Base-by-base conservation (phyloP, 2,329 filamentous ascomycete species). In the Incumbomyces delicatus region DNA sequence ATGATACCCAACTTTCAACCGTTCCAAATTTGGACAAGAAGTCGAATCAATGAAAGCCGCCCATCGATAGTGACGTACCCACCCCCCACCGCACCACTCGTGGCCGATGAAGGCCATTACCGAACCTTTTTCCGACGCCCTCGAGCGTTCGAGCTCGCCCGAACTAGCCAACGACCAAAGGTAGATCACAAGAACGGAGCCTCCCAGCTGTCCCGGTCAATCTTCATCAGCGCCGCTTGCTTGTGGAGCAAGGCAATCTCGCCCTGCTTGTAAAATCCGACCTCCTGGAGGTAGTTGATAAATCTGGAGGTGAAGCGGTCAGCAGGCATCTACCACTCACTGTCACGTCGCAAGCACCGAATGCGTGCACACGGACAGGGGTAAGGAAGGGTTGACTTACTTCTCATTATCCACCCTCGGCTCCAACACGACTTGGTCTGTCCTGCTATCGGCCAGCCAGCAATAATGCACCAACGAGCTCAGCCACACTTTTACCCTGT, bases 201-300 rank as follows among this genome's bases (percentile, higher is more conserved):
- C 38, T 84, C 77, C 84, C 88, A 96, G 16, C 75, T 77, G 54
- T 95, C 88, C 50, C 90, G 75, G 48, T 79, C 75, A 53, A 94
- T 75, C 58, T 83, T 84, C 66, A 94, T 84, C 51, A 90, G 75
- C 66, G 89, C 94, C 6, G 87, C 81, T 63, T 94, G 88, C 65
- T 98, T 98, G 63, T 96, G 89, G 1, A 88, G 83, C 53, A 98
- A 88, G 1, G 81, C 77, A 42, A 96, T 75, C 60, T 95, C 87
- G 49, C 81, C 81, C 66, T 95, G 86, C 60, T 87, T 92, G 54
- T 83, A 80, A 61, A 96, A 98, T 0, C 90, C 89, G 0, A 76
- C 74, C 6, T 77, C 68, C 51, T 85, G 76, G 13, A 94, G 75
- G 52, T 90, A 87, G 6, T 73, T 63, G 53, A 83, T 79, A 47